These are phyloP conservation scores for Hordeum vulgare DNA, from an alignment of 176 grass and related monocot genomes.

Conservation along the genomic window DNA sequence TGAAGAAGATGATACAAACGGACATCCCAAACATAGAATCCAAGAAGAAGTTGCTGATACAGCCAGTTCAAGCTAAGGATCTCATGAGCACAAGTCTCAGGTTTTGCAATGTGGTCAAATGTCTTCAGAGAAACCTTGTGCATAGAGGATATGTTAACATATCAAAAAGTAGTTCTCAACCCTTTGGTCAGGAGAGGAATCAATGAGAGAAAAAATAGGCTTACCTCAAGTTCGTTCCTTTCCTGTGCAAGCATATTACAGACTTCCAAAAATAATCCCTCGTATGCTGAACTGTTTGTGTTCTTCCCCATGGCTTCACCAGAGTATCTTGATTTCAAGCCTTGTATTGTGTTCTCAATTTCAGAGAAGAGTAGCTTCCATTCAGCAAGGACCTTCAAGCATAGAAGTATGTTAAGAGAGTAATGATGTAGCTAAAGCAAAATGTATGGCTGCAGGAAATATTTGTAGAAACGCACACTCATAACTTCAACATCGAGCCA, in stretches of 20 bases:
- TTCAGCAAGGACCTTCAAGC: constrained; percentile 64
- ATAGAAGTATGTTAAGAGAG: constrained; percentile 23
- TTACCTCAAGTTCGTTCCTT: constrained; percentile 66
- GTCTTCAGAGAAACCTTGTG: constrained; percentile 46
- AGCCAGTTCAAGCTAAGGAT: constrained; percentile 75
- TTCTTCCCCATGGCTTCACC: constrained; percentile 2
- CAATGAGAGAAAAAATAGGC: background rate
- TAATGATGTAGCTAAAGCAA: constrained; percentile 10
- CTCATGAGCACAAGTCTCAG: constrained; percentile 33
- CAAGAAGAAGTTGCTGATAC: constrained; percentile 75
- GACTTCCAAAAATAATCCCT: constrained; percentile 46
- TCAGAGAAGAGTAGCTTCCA: constrained; percentile 54
- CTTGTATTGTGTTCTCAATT: constrained; percentile 45
- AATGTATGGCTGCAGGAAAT: constrained; percentile 1
- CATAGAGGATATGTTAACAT: constrained; percentile 4
- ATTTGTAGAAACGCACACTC: constrained; percentile 48
- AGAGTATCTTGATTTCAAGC: constrained; percentile 42
- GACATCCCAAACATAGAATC: constrained; percentile 72
- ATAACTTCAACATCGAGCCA: constrained; percentile 68
- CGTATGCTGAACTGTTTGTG: constrained; percentile 24
- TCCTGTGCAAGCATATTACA: constrained; percentile 50
- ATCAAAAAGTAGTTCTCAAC: background rate
- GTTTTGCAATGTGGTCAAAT: constrained; percentile 25
- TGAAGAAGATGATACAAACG: constrained; percentile 62
- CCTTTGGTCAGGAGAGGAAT: background rate